Evolutionary conservation across 768 basidiomycete genomes (phyloP), one percentile per base, ranked within the genome.

Genomic region (Amanita rubescens): DNA sequence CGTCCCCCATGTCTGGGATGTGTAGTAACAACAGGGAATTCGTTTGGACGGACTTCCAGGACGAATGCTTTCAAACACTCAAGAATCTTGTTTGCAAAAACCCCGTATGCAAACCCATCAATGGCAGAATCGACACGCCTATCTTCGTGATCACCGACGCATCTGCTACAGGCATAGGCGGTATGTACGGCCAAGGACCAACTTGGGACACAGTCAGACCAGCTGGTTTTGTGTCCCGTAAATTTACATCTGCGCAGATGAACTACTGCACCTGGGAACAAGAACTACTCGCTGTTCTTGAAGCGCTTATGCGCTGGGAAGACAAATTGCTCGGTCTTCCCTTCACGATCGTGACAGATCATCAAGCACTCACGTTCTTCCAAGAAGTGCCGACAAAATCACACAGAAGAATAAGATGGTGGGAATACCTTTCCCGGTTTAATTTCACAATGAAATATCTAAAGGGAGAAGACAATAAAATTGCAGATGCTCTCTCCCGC

Each of bases 261-360:
- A 30, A 41, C 11, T 63, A 63, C 34, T 24, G 37, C 7, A 58
- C 58, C 0, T 58, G 51, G 35, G 58, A 64, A 37, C 58, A 55
- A 2, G 60, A 60, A 15, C 50, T 57, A 15, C 43, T 60, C 9
- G 59, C 43, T 0, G 46, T 60, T 0, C 37, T 60, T 0, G 59
- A 62, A 30, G 51, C 47, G 2, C 32, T 69, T 0, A 10, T 67
- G 3, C 67, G 66, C 30, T 70, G 63, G 67, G 66, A 68, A 44
- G 65, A 69, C 37, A 67, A 69, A 25, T 58, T 69, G 0, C 38
- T 70, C 0, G 63, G 67, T 1, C 54, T 51, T 7, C 24, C 34
- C 1, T 55, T 70, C 14, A 58, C 33, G 0, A 55, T 71, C 1
- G 50, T 65, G 0, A 66, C 65, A 0, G 64, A 70, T 49, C 68